A percentile compares a stretch with the other conserved stretches of the same genome.
Evolutionary conservation across 108 stramenopile genomes (phyloP).

Genomic region (Aureococcus anophagefferens): DNA sequence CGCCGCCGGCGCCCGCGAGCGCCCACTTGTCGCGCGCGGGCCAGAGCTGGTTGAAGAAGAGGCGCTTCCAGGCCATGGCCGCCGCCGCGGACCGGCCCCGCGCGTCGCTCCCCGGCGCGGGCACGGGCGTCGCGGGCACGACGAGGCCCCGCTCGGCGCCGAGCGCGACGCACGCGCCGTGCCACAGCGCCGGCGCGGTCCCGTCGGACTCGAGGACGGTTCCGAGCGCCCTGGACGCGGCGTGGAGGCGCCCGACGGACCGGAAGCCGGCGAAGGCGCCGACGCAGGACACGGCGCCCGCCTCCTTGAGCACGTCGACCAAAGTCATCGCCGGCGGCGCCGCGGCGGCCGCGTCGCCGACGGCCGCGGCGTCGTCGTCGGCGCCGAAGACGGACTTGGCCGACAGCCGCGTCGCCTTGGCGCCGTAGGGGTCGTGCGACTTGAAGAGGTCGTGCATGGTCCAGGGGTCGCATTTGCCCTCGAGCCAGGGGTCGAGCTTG

Average conservation of each 20-base stretch:
- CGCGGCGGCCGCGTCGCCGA: neutral
- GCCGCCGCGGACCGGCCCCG: neutral
- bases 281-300: no score
- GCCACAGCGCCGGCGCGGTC: neutral
- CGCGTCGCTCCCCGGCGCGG: no score
- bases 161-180: neutral
- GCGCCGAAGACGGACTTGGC: constrained; percentile 6
- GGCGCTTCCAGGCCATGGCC: neutral
- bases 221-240: neutral
- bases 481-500: constrained; percentile 16
- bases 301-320: no score
- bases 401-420: neutral
- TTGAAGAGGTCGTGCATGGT: constrained; percentile 7
- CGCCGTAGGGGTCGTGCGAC: neutral
- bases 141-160: neutral
- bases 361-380: constrained; percentile 2
- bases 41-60: neutral
- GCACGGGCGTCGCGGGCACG: neutral
- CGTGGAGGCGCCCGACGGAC: neutral
- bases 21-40: neutral
- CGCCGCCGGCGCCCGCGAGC: neutral
- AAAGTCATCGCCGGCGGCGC: no score
- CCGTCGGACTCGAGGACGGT: neutral
- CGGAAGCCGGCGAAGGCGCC: no score
- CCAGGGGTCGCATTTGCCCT: constrained; percentile 11